A percentile compares a stretch with the other conserved stretches of the same genome.
Conservation (phyloP, 225 moss, liverwort and hornwort genomes). For the Pseudoscleropodium purum region DNA sequence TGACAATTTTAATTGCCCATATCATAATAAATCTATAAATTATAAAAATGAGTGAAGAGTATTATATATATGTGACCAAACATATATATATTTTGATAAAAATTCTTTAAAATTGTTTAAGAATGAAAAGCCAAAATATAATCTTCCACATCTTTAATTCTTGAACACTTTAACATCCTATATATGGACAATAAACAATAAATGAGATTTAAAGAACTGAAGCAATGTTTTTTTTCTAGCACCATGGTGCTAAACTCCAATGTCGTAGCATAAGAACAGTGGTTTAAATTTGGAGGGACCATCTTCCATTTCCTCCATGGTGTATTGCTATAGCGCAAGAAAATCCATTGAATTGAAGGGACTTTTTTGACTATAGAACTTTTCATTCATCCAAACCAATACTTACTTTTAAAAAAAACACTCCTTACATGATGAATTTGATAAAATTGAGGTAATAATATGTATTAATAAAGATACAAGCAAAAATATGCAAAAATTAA, state of each 20-base stretch:
- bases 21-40: neutral
- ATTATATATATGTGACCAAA: too few species aligned
- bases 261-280: too few species aligned
- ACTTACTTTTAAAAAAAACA: neutral
- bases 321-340: too few species aligned
- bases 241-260: too few species aligned
- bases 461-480: neutral
- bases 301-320: too few species aligned
- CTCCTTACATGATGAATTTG: neutral
- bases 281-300: too few species aligned
- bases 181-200: fast-evolving
- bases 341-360: too few species aligned
- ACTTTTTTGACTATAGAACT: fast-evolving
- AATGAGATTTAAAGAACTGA: fast-evolving
- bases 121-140: neutral
- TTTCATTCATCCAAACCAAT: neutral
- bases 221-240: too few species aligned
- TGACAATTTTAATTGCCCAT: neutral
- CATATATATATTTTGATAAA: too few species aligned
- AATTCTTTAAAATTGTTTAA: too few species aligned
- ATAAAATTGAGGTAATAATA: neutral
- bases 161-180: too few species aligned
- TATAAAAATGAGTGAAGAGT: neutral
- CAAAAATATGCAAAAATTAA: neutral
- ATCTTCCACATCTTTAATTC: neutral